Conservation (phyloP, 805 yeast genomes). For the Saccharomycopsis selenospora region DNA sequence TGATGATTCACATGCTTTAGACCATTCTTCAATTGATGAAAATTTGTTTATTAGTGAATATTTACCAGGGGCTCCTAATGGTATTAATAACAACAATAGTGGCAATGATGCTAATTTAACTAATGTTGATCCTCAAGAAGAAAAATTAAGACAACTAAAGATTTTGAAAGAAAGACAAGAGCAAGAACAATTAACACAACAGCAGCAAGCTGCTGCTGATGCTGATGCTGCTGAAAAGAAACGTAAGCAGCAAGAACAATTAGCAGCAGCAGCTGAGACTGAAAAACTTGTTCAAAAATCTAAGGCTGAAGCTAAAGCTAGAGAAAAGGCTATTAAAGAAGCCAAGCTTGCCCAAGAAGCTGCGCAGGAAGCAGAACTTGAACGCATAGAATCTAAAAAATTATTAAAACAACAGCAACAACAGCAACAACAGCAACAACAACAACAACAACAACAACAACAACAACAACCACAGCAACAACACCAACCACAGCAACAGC, state of each 20-base stretch:
- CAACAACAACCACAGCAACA: conserved; percentile 11
- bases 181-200: conserved; percentile 2
- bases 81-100: conserved; percentile 21
- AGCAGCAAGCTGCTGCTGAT: neutral
- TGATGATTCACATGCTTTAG: conserved; percentile 40
- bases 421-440: neutral
- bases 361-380: neutral
- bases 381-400: too few relatives aligned
- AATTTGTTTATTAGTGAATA: conserved; percentile 82
- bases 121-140: neutral
- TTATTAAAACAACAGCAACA: neutral
- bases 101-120: conserved; percentile 1
- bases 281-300: neutral
- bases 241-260: conserved; percentile 6
- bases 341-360: neutral
- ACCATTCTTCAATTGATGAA: conserved; percentile 66
- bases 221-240: too few relatives aligned
- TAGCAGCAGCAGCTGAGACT: neutral
- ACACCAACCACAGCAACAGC: neutral
- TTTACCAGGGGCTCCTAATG: conserved; percentile 29
- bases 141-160: neutral
- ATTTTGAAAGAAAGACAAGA: conserved; percentile 13
- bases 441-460: conserved; percentile 11
- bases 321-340: neutral
- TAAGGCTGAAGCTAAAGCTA: neutral